Evolutionary conservation across 768 basidiomycete genomes (phyloP).

Genomic region (Asterophora lycoperdoides): DNA sequence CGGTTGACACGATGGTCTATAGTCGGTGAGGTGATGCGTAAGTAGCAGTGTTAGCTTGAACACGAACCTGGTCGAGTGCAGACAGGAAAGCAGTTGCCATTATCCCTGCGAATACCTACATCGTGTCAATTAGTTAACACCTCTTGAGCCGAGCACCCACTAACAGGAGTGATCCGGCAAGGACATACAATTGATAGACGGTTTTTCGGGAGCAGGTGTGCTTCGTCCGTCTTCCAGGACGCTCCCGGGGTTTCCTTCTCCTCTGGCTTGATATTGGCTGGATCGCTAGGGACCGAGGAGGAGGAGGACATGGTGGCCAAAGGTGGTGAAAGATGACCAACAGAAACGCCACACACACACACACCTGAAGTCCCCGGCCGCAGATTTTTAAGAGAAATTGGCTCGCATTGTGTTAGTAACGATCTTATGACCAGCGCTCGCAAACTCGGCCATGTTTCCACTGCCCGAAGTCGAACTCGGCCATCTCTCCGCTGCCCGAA

Average conservation of each 20-base stretch:
- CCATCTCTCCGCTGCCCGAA: too few relatives aligned
- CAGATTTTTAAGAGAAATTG: constrained; percentile 11
- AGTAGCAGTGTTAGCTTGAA: not conserved
- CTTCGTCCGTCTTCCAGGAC: constrained; percentile 57
- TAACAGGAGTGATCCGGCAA: constrained; percentile 1
- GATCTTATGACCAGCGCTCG: too few relatives aligned
- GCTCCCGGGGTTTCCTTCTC: constrained; percentile 37
- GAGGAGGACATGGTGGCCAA: constrained; percentile 16
- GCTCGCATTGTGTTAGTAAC: too few relatives aligned
- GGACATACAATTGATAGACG: constrained; percentile 38
- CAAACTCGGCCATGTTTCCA: too few relatives aligned
- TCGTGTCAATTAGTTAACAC: too few relatives aligned
- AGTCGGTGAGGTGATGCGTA: not conserved
- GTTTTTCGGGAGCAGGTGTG: constrained; percentile 55
- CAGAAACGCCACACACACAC: constrained; percentile 3
- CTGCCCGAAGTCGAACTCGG: too few relatives aligned
- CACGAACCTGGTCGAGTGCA: constrained; percentile 55
- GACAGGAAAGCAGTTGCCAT: constrained; percentile 47
- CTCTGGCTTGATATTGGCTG: constrained; percentile 11
- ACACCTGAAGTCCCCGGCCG: too few relatives aligned
- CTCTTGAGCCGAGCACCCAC: not conserved
- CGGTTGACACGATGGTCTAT: constrained; percentile 70
- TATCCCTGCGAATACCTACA: constrained; percentile 43
- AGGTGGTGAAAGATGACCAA: constrained; percentile 1
- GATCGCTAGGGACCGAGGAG: constrained; percentile 10